Evolutionary conservation across 345 rosid genomes (phyloP).

Genomic region (Durio zibethinus): DNA sequence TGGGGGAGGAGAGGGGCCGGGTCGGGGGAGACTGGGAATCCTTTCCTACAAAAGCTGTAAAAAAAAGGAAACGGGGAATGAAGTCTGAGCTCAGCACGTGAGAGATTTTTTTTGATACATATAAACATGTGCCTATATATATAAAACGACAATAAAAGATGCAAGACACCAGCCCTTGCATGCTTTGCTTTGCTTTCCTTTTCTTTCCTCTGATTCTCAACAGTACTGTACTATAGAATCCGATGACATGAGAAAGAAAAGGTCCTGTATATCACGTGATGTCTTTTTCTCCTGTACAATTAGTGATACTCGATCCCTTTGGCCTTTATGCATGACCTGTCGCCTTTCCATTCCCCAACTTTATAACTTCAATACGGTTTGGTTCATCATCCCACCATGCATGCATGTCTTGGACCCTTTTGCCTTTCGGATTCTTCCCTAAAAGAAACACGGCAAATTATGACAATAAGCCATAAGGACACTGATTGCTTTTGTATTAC

Average conservation of each 20-base stretch:
- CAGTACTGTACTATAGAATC: background rate
- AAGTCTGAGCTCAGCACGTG: background rate
- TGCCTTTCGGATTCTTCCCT: background rate
- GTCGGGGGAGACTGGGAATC: background rate
- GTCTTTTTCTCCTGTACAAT: background rate
- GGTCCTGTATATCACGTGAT: background rate
- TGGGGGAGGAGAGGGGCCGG: background rate
- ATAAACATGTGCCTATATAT: background rate
- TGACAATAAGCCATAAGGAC: background rate
- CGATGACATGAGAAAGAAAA: background rate
- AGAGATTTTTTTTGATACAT: background rate
- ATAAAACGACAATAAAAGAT: background rate
- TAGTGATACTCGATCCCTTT: background rate
- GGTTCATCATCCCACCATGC: slow-evolving; percentile 2
- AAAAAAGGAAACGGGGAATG: background rate
- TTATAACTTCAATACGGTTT: background rate
- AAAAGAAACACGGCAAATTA: background rate
- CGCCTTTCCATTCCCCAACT: background rate
- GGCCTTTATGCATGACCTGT: background rate
- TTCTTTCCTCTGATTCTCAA: background rate
- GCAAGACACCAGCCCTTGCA: background rate
- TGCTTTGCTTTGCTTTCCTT: too few relatives aligned
- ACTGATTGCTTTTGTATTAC: background rate
- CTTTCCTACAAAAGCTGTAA: background rate
- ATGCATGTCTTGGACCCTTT: background rate